Evolutionary conservation across 768 basidiomycete genomes (phyloP).

Genomic region (Agaricus blazei): DNA sequence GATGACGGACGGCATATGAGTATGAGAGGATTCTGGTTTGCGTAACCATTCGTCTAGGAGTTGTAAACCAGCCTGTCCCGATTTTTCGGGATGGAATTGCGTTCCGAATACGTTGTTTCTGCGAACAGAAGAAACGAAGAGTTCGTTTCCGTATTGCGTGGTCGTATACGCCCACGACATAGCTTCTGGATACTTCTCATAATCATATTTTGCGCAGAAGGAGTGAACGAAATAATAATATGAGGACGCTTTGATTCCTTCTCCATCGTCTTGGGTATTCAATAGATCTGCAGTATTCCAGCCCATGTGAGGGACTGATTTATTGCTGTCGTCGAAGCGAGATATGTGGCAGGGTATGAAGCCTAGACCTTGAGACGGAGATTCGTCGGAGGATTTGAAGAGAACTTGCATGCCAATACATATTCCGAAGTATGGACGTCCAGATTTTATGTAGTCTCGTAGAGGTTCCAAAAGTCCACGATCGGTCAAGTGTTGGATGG

Average conservation of each 20-base stretch:
- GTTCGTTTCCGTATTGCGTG: slow-evolving; percentile 91
- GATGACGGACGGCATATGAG: slow-evolving; percentile 23
- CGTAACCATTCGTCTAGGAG: slow-evolving; percentile 80
- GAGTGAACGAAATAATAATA: slow-evolving; percentile 99
- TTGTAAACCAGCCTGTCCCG: slow-evolving; percentile 78
- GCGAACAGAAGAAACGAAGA: slow-evolving; percentile 82
- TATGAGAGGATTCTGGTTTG: slow-evolving; percentile 38
- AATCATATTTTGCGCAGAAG: slow-evolving; percentile 76
- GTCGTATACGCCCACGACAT: slow-evolving; percentile 79
- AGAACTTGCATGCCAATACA: slow-evolving; percentile 99
- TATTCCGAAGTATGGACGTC: slow-evolving; percentile 94
- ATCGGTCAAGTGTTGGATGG: slow-evolving; percentile 67
- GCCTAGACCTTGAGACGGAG: slow-evolving; percentile 69
- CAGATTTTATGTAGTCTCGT: slow-evolving; percentile 75
- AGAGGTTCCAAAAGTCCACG: slow-evolving; percentile 80
- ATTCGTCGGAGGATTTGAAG: slow-evolving; percentile 83
- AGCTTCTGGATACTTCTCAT: slow-evolving; percentile 45
- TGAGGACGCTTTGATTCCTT: slow-evolving; percentile 45
- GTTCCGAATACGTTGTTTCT: slow-evolving; percentile 84
- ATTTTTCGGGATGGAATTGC: slow-evolving; percentile 99
- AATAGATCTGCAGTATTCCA: slow-evolving; percentile 81
- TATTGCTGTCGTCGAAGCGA: slow-evolving; percentile 63
- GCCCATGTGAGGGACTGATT: slow-evolving; percentile 96
- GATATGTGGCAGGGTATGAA: slow-evolving; percentile 80
- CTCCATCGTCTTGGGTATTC: slow-evolving; percentile 36